Base-by-base conservation (phyloP, 306 rosid genomes). In the Albizia julibrissin region DNA sequence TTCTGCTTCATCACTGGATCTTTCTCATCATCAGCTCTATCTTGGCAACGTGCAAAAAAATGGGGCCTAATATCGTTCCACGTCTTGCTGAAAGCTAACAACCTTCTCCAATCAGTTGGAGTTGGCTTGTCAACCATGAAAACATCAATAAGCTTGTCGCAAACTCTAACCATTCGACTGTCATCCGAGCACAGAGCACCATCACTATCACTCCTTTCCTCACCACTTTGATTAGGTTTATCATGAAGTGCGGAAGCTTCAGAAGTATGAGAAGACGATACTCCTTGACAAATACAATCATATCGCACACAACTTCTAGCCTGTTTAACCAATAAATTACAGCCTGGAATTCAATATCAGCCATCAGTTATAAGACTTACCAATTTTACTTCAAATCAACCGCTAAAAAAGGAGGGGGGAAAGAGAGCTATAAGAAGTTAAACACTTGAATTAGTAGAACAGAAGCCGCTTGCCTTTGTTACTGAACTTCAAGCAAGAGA, bases 61-160 rank as follows among this genome's bases (percentile, higher is more conserved):
- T 93, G 99, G 3, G 96, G 94, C 75, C 94, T 89, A 13, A 95
- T 86, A 69, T 42, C 84, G 79, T 81, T 65, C 99, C 97, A 95
- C 71, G 88, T 91, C 88, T 79, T 92, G 82, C 98, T 95, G 81
- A 93, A 95, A 83, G 96, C 97, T 11, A 95, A 78, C 84, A 95
- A 86, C 61, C 88, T 89, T 81, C 97, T 90, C 99, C 98, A 95
- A 72, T 95, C 96, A 16, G 91, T 83, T 40, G 98, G 88, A 46
- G 92, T 87, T 42, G 98, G 92, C 85, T 93, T 95, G 82, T 95
- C 99, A 47, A 93, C 95, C 91, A 92, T 47, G 89, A 95, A 95
- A 84, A 95, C 93, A 26, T 86, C 98, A 85, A 93, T 95, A 21
- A 95, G 91, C 86, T 95, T 95, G 82, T 95, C 91, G 2, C 96